Evolutionary conservation across 176 grass and related monocot genomes (phyloP).

Genomic region (Aegilops speltoides): DNA sequence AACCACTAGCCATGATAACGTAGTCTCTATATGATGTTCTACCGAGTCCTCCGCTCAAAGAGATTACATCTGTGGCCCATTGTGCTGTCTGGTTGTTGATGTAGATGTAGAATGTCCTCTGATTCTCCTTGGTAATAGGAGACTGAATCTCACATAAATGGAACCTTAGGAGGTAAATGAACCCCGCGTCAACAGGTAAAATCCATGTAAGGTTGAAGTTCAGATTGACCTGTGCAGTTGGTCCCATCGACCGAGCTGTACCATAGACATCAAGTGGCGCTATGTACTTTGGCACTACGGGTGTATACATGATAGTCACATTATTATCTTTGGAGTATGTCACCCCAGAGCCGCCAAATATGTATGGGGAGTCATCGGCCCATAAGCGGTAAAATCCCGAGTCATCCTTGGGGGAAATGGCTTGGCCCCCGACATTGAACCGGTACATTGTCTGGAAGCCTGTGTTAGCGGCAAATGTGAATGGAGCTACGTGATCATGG

Average conservation of each 20-base stretch:
- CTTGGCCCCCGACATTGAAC: conserved; percentile 17
- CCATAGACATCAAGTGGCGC: conserved; percentile 23
- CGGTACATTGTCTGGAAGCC: conserved; percentile 33
- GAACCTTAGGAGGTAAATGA: conserved; percentile 29
- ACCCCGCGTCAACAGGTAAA: conserved; percentile 11
- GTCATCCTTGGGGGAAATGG: neutral
- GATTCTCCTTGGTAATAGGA: neutral
- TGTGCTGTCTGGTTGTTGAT: conserved; percentile 30
- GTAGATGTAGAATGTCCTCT: conserved; percentile 29
- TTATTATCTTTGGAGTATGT: neutral
- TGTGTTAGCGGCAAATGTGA: neutral
- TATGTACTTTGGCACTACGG: neutral
- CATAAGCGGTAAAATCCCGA: conserved; percentile 27
- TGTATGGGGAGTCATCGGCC: conserved; percentile 4
- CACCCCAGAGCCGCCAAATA: neutral
- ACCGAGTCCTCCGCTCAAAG: neutral
- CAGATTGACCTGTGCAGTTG: neutral
- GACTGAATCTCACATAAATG: conserved; percentile 42
- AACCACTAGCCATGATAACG: too few species aligned
- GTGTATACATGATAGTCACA: conserved; percentile 15
- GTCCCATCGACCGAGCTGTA: conserved; percentile 30
- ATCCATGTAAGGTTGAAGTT: conserved; percentile 43
- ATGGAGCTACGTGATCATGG: neutral
- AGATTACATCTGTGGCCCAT: conserved; percentile 20
- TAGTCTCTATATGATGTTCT: too few species aligned